These are phyloP conservation scores for Oryza punctata DNA, from an alignment of 176 grass and related monocot species.

Conservation along the genomic window DNA sequence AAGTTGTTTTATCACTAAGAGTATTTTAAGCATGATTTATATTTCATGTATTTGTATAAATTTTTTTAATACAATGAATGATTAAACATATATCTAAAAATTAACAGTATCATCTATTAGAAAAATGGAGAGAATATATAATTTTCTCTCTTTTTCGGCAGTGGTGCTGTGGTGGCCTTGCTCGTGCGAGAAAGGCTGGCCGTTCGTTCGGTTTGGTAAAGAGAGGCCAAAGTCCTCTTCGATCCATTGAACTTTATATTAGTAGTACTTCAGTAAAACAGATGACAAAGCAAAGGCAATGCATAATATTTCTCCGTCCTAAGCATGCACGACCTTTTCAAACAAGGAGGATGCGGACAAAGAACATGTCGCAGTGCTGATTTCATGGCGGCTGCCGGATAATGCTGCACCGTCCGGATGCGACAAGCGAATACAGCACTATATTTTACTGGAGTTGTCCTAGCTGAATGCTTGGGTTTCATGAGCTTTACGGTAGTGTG, in stretches of 20 bases:
- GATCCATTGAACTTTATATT: background rate
- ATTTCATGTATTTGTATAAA: too few species aligned
- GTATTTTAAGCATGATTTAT: too few species aligned
- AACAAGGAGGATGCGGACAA: background rate
- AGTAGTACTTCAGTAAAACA: background rate
- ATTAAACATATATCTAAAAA: too few species aligned
- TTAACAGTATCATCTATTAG: too few species aligned
- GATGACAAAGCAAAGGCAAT: background rate
- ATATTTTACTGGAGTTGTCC: background rate
- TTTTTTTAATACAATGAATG: too few species aligned
- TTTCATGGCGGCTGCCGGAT: constrained; percentile 50
- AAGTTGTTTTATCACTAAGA: too few species aligned
- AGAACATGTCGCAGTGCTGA: constrained; percentile 26
- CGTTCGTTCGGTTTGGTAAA: background rate
- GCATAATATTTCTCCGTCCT: background rate
- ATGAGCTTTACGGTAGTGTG: too few species aligned
- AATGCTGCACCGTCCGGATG: background rate
- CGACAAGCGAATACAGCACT: constrained; percentile 12
- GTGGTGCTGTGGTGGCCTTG: background rate
- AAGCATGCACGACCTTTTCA: background rate
- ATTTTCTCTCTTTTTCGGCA: background rate
- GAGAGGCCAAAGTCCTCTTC: background rate
- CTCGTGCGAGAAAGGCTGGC: background rate
- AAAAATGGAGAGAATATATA: too few species aligned
- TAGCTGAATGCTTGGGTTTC: too few species aligned